Conservation (phyloP, 169 alveolate species). For the Sarcocystis neurona region DNA sequence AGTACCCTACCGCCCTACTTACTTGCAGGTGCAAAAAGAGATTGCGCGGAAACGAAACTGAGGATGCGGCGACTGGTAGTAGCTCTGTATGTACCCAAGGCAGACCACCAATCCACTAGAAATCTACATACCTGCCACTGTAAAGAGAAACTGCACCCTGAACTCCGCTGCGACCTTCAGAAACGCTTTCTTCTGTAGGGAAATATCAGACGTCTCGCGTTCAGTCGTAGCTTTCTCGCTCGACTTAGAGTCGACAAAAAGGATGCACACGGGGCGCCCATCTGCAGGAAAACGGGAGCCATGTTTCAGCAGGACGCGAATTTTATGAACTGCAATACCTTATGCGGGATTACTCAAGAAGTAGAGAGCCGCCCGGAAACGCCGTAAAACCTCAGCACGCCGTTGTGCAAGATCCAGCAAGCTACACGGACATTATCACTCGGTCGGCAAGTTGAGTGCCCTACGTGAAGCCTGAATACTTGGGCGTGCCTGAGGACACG, state of each 20-base stretch:
- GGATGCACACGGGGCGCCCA: slow-evolving; percentile 35
- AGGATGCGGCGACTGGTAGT: background rate
- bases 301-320: background rate
- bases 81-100: no score
- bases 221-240: background rate
- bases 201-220: no score
- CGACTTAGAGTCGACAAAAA: slow-evolving; percentile 4
- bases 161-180: slow-evolving; percentile 18
- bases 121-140: slow-evolving; percentile 44
- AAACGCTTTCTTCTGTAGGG: background rate
- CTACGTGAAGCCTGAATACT: background rate
- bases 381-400: background rate
- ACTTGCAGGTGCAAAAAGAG: background rate
- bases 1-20: background rate
- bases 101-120: no score
- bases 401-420: background rate
- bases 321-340: background rate
- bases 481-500: background rate
- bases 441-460: background rate
- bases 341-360: background rate
- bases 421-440: background rate
- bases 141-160: slow-evolving; percentile 23
- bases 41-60: background rate
- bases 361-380: background rate
- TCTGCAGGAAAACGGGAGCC: background rate